Percentiles rank a stretch among this genome's conserved stretches.
These are phyloP conservation scores for Casaregolazyma suthepensis DNA, from an alignment of 1,139 yeast genomes.

Conservation along the genomic window DNA sequence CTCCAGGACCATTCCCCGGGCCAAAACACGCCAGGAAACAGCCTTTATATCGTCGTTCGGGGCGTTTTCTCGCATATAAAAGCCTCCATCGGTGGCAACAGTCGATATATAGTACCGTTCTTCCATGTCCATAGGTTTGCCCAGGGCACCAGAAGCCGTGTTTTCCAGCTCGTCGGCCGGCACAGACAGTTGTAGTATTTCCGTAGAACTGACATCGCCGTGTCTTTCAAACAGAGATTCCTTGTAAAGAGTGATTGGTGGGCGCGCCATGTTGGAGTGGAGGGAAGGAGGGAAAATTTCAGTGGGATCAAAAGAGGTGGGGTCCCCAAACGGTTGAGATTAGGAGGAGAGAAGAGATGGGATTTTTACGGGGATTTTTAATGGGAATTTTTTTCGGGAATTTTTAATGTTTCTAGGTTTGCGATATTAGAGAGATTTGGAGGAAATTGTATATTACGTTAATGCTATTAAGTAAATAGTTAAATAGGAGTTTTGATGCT, in stretches of 20 bases:
- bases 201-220: background rate
- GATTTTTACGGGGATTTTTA: too few relatives aligned
- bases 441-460: too few relatives aligned
- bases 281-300: background rate
- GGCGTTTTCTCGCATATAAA: slow-evolving; percentile 11
- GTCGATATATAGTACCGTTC: slow-evolving; percentile 20
- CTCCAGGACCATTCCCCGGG: slow-evolving; percentile 19
- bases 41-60: slow-evolving; percentile 12
- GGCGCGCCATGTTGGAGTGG: slow-evolving; percentile 1
- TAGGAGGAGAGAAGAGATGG: too few relatives aligned
- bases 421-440: too few relatives aligned
- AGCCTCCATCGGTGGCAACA: slow-evolving; percentile 23
- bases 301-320: background rate
- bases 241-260: slow-evolving; percentile 4
- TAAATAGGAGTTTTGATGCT: too few relatives aligned
- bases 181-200: slow-evolving; percentile 2
- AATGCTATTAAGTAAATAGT: too few relatives aligned
- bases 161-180: slow-evolving; percentile 16
- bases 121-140: slow-evolving; percentile 14
- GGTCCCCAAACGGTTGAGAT: too few relatives aligned
- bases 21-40: slow-evolving; percentile 22
- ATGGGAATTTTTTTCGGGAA: too few relatives aligned
- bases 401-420: too few relatives aligned
- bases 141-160: slow-evolving; percentile 5
- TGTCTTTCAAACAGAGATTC: slow-evolving; percentile 1